Base-by-base conservation (phyloP, 257 asterid genomes). In the Scutellaria galericulata region DNA sequence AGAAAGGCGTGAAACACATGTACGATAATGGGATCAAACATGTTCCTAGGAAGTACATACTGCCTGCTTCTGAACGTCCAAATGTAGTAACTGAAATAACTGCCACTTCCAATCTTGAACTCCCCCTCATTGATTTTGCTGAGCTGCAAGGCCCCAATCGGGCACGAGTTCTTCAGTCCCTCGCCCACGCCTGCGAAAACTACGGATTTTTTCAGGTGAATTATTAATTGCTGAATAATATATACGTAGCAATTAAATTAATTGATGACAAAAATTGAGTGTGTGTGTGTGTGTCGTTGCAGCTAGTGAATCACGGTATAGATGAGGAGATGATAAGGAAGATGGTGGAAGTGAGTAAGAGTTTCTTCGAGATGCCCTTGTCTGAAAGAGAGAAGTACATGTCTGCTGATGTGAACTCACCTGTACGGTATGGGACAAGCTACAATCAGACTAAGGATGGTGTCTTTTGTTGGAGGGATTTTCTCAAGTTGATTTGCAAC, bases 401-500 rank as follows among this genome's bases (percentile, higher is more conserved):
- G 99, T 79, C 93, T 5, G 51, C 86, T 0, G 96, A 94, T 40
- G 72, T 82, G 76, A 77, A 50, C 35, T 73, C 90, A 2, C 84
- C 93, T 0, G 96, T 91, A 0, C 83, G 99, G 7, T 94, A 86
- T 61, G 99, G 99, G 27, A 94, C 99, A 2, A 94, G 99, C 78
- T 94, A 88, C 78, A 94, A 94, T 71, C 97, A 94, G 82, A 84
- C 77, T 8, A 86, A 77, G 24, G 99, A 94, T 35, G 91, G 87
- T 12, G 97, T 91, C 1, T 91, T 85, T 72, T 84, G 93, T 64
- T 94, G 99, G 99, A 84, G 99, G 61, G 99, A 94, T 24, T 91
- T 94, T 68, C 88, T 94, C 57, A 94, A 94, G 87, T 64, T 94
- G 52, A 82, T 75, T 35, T 94, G 96, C 68, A 78, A 81, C 8